Percentiles rank a stretch among this genome's conserved stretches.
phyloP scores from a whole-genome alignment of 495 filamentous ascomycete genomes.

The Hypoxylon rickii region DNA sequence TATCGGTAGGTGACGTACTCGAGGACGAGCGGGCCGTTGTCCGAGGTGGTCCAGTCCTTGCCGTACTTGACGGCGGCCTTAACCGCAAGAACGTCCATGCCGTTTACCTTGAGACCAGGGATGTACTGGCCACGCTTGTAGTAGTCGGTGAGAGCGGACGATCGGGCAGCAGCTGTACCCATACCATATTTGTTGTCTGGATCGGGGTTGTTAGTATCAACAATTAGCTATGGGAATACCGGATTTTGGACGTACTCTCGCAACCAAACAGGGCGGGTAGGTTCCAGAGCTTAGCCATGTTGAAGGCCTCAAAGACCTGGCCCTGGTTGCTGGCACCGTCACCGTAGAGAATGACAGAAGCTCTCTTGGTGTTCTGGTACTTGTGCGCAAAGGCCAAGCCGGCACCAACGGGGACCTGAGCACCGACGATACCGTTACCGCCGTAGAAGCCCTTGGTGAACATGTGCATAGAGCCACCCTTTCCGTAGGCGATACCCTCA shows the following conservation, averaged over 20 bases:
- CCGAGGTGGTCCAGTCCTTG: slow-evolving; percentile 78
- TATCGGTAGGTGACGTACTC: slow-evolving; percentile 99
- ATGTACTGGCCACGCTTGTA: slow-evolving; percentile 99
- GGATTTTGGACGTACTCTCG: slow-evolving; percentile 72
- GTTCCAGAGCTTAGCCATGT: slow-evolving; percentile 99
- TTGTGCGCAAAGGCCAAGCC: slow-evolving; percentile 97
- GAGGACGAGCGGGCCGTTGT: slow-evolving; percentile 90
- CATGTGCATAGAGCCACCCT: slow-evolving; percentile 99
- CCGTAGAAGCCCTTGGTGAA: slow-evolving; percentile 98
- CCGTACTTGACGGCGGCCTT: slow-evolving; percentile 93
- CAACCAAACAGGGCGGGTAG: slow-evolving; percentile 93
- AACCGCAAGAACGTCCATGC: slow-evolving; percentile 98
- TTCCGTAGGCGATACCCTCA: slow-evolving; percentile 96
- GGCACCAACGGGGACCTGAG: slow-evolving; percentile 96
- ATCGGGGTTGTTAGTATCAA: slow-evolving; percentile 28
- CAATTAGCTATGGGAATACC: not conserved
- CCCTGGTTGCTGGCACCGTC: slow-evolving; percentile 98
- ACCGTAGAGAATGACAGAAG: slow-evolving; percentile 89
- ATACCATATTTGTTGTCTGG: slow-evolving; percentile 99
- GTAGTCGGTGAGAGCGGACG: slow-evolving; percentile 96
- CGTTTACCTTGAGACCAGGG: slow-evolving; percentile 98
- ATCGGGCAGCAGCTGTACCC: slow-evolving; percentile 94
- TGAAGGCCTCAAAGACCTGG: slow-evolving; percentile 99
- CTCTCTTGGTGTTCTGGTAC: slow-evolving; percentile 83
- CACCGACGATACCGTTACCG: slow-evolving; percentile 98